A percentile compares a stretch with the other conserved stretches of the same genome.
Evolutionary conservation across 2,329 filamentous ascomycete species (phyloP).

Genomic region (Arachnomyces sp.): DNA sequence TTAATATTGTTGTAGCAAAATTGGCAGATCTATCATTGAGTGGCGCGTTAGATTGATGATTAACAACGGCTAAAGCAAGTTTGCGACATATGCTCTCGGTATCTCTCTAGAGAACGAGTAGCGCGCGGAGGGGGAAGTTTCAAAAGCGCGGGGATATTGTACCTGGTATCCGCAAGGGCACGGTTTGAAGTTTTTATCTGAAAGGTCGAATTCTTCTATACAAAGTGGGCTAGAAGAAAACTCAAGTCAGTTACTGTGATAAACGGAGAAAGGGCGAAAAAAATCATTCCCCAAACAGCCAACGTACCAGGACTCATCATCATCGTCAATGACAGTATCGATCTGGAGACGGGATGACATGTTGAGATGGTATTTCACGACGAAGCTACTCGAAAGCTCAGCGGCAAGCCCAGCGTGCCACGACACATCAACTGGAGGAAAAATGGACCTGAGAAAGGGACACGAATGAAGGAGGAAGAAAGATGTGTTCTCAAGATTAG

Average conservation of each 20-base stretch:
- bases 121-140: slow-evolving; percentile 1
- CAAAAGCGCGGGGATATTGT: slow-evolving; percentile 23
- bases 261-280: slow-evolving; percentile 2
- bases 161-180: slow-evolving; percentile 99
- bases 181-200: slow-evolving; percentile 91
- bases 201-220: slow-evolving; percentile 97
- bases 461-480: slow-evolving; percentile 10
- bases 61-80: not conserved
- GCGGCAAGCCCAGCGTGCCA: slow-evolving; percentile 19
- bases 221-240: slow-evolving; percentile 68
- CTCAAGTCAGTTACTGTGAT: slow-evolving; percentile 12
- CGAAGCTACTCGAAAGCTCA: slow-evolving; percentile 13
- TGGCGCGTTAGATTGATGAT: slow-evolving; percentile 3
- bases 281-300: not conserved
- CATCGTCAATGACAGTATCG: slow-evolving; percentile 44
- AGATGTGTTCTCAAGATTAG: slow-evolving; percentile 8
- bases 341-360: slow-evolving; percentile 41
- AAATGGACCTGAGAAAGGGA: slow-evolving; percentile 5
- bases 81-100: not conserved
- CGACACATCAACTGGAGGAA: slow-evolving; percentile 11
- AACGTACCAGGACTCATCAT: slow-evolving; percentile 42
- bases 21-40: slow-evolving; percentile 71
- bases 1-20: slow-evolving; percentile 99
- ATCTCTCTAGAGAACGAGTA: too few species aligned
- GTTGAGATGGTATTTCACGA: slow-evolving; percentile 14